Base-by-base conservation (phyloP, 441 rosid species). In the Hura crepitans region DNA sequence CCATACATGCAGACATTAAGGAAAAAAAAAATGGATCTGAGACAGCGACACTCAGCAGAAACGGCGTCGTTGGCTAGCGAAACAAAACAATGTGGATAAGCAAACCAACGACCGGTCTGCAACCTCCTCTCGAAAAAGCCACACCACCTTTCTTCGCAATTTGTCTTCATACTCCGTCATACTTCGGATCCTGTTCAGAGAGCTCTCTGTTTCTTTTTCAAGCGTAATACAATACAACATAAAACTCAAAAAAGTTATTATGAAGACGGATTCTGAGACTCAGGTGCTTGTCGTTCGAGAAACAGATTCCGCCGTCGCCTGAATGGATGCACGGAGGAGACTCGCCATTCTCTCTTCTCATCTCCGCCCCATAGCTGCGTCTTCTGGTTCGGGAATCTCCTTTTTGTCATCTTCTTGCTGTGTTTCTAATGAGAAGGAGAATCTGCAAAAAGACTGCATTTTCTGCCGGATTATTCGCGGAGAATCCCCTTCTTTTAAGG, bases 401-500 rank as follows among this genome's bases (percentile, higher is more conserved):
- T 42, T 7, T 5, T 39, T 60, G 14, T 64, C 77, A 0, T 22
- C 72, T 39, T 59, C 23, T 27, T 64, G 13, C 1, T 15, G 68
- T 68, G 81, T 9, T 57, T 33, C 72, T 35, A 22, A 35, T 28
- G 66, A 62, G 15, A 45, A 71, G 46, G 60, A 43, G 11, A 68
- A 42, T 31, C 42, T 22, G 4, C 74, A 56, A 56, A 75, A 80
- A 45, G 85, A 75, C 81, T 90, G 98, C 77, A 93, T 93, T 74
- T 93, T 93, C 78, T 90, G 98, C 57, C 76, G 81, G 83, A 87
- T 93, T 50, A 75, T 86, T 54, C 91, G 86, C 20, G 98, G 97
- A 42, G 89, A 90, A 65, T 81, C 92, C 39, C 89, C 90, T 7
- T 83, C 90, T 68, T 70, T 87, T 68, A 90, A 89, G 91, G 96